A percentile compares a stretch with the other conserved stretches of the same genome.
phyloP scores from a whole-genome alignment of 441 rosid genomes.

The Pelargonium hybrid region DNA sequence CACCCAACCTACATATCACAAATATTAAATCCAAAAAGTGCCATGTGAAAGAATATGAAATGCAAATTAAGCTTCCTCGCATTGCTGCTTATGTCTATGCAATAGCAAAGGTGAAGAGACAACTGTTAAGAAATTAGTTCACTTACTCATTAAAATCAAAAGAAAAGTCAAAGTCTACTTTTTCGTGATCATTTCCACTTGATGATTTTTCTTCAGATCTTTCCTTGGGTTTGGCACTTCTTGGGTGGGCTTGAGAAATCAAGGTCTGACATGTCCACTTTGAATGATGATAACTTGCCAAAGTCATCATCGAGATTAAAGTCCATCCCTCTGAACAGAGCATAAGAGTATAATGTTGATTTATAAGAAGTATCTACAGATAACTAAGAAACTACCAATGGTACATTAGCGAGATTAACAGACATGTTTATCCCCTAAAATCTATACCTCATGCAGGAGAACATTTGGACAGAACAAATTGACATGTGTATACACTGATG shows the following conservation, averaged over 20 bases:
- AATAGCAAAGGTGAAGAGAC: background rate
- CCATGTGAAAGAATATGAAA: slow-evolving; percentile 19
- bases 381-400: slow-evolving; percentile 2
- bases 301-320: slow-evolving; percentile 69
- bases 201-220: slow-evolving; percentile 40
- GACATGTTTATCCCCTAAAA: slow-evolving; percentile 1
- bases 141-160: slow-evolving; percentile 67
- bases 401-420: slow-evolving; percentile 6
- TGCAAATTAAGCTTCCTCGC: slow-evolving; percentile 2
- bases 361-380: slow-evolving; percentile 12
- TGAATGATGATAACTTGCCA: slow-evolving; percentile 62
- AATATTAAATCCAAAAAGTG: slow-evolving; percentile 3
- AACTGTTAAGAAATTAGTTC: slow-evolving; percentile 10
- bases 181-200: slow-evolving; percentile 29
- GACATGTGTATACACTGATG: background rate
- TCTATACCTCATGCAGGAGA: slow-evolving; percentile 9
- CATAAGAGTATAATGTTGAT: background rate
- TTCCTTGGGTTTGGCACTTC: slow-evolving; percentile 39
- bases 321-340: slow-evolving; percentile 62
- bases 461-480: slow-evolving; percentile 6
- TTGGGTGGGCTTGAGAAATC: slow-evolving; percentile 58
- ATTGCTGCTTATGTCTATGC: background rate
- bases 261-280: slow-evolving; percentile 73
- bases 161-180: slow-evolving; percentile 51
- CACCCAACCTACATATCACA: slow-evolving; percentile 38